A percentile compares a stretch with the other conserved stretches of the same genome.
These are phyloP conservation scores for Zea mays DNA, from an alignment of 176 grass and related monocot genomes.

Conservation along the genomic window DNA sequence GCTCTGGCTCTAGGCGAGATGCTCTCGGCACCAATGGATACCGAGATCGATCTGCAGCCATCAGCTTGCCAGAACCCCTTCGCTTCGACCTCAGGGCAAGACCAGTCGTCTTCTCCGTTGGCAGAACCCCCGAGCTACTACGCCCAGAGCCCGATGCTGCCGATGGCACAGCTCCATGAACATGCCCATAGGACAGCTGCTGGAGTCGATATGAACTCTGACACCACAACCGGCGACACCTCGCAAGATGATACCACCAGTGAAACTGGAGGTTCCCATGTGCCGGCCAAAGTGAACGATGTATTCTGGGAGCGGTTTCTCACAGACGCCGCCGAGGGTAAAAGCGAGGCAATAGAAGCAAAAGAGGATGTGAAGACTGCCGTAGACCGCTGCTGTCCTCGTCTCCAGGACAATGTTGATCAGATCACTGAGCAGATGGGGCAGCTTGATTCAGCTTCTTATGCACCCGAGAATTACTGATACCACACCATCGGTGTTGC, in stretches of 20 bases:
- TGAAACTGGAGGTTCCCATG: slow-evolving; percentile 21
- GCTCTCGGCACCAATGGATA: slow-evolving; percentile 36
- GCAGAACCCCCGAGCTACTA: slow-evolving; percentile 28
- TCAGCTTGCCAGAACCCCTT: slow-evolving; percentile 5
- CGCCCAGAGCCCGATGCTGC: slow-evolving; percentile 33
- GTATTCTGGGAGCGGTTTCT: slow-evolving; percentile 74
- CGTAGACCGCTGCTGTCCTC: background rate
- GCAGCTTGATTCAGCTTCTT: slow-evolving; percentile 47
- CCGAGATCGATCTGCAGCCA: slow-evolving; percentile 9
- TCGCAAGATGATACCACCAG: slow-evolving; percentile 43
- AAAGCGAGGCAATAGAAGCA: slow-evolving; percentile 13
- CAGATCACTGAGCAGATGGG: slow-evolving; percentile 44
- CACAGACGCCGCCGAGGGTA: slow-evolving; percentile 18
- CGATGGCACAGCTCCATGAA: slow-evolving; percentile 29
- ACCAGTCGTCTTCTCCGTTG: slow-evolving; percentile 18
- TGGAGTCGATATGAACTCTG: slow-evolving; percentile 51
- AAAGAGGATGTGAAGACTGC: background rate
- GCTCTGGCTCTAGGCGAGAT: slow-evolving; percentile 37
- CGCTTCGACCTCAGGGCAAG: background rate
- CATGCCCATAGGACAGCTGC: background rate
- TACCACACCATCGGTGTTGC: background rate
- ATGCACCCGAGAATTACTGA: slow-evolving; percentile 40
- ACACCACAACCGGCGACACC: slow-evolving; percentile 39
- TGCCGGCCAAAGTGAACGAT: slow-evolving; percentile 49
- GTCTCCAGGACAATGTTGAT: slow-evolving; percentile 34